These are phyloP conservation scores for Suhomyces atakaporum DNA, from an alignment of 1,139 yeast genomes.

Conservation along the genomic window DNA sequence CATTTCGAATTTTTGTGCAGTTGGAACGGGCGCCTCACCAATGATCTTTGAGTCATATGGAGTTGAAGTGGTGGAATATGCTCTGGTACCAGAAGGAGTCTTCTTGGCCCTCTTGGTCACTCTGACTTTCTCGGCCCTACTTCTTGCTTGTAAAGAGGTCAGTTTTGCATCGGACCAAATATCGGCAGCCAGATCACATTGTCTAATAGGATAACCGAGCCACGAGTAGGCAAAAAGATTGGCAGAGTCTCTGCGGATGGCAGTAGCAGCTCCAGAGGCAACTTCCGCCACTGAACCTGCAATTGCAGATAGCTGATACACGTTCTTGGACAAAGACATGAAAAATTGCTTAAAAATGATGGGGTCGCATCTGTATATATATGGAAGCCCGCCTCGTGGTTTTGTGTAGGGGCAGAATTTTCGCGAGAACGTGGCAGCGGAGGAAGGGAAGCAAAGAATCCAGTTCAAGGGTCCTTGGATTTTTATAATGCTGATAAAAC, in stretches of 20 bases:
- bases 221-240: slow-evolving; percentile 21
- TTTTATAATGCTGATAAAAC: too few species aligned
- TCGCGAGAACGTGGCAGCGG: slow-evolving; percentile 1
- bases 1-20: slow-evolving; percentile 43
- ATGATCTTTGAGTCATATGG: slow-evolving; percentile 13
- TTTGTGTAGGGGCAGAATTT: slow-evolving; percentile 10
- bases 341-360: neutral
- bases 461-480: too few species aligned
- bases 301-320: slow-evolving; percentile 32
- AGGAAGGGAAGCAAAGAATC: neutral
- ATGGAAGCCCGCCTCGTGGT: slow-evolving; percentile 11
- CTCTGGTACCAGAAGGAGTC: slow-evolving; percentile 3
- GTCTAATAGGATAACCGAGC: slow-evolving; percentile 22
- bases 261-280: slow-evolving; percentile 23
- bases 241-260: slow-evolving; percentile 24
- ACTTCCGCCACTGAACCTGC: slow-evolving; percentile 31
- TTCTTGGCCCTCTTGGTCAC: slow-evolving; percentile 1
- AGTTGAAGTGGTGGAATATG: slow-evolving; percentile 24
- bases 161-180: slow-evolving; percentile 27
- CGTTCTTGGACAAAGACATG: slow-evolving; percentile 17
- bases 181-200: slow-evolving; percentile 22
- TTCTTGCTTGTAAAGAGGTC: slow-evolving; percentile 14
- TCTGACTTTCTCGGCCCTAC: slow-evolving; percentile 2
- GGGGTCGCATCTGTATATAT: slow-evolving; percentile 3
- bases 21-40: slow-evolving; percentile 19